phyloP scores from a whole-genome alignment of 108 stramenopile genomes.

The Pseudonitzschia multistriata region DNA sequence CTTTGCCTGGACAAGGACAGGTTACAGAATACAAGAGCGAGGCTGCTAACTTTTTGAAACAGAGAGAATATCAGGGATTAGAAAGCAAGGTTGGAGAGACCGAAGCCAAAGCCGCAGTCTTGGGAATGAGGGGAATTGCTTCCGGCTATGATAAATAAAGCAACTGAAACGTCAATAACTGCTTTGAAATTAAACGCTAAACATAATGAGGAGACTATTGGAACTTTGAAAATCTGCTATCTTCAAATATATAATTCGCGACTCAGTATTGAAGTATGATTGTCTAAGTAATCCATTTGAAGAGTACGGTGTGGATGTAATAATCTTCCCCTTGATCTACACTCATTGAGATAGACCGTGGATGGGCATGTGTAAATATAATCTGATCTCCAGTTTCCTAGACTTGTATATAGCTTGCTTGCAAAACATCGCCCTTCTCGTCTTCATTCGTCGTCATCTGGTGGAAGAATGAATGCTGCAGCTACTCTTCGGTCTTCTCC shows the following conservation, averaged over 20 bases:
- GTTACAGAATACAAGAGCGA: conserved; percentile 73
- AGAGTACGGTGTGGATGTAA: too few relatives aligned
- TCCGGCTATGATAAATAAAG: conserved; percentile 49
- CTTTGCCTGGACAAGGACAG: conserved; percentile 70
- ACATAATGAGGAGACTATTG: too few relatives aligned
- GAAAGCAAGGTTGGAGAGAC: conserved; percentile 69
- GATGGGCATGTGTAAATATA: too few relatives aligned
- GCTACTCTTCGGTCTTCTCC: conserved; percentile 81
- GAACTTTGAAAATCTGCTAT: too few relatives aligned
- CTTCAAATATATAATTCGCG: too few relatives aligned
- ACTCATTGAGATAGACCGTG: too few relatives aligned
- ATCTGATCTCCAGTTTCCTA: too few relatives aligned
- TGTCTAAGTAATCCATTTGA: too few relatives aligned
- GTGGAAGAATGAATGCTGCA: conserved; percentile 50
- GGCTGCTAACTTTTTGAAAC: conserved; percentile 79
- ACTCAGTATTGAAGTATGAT: too few relatives aligned
- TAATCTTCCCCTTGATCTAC: too few relatives aligned
- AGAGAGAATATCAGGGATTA: conserved; percentile 83
- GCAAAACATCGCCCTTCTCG: neutral
- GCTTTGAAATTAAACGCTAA: neutral
- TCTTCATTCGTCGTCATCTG: neutral
- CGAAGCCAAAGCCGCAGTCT: conserved; percentile 60
- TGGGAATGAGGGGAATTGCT: conserved; percentile 80
- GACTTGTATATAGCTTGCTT: neutral
- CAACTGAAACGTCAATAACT: conserved; percentile 9